Conservation (phyloP, 176 grass and related monocot genomes). For the Dactylis glomerata region DNA sequence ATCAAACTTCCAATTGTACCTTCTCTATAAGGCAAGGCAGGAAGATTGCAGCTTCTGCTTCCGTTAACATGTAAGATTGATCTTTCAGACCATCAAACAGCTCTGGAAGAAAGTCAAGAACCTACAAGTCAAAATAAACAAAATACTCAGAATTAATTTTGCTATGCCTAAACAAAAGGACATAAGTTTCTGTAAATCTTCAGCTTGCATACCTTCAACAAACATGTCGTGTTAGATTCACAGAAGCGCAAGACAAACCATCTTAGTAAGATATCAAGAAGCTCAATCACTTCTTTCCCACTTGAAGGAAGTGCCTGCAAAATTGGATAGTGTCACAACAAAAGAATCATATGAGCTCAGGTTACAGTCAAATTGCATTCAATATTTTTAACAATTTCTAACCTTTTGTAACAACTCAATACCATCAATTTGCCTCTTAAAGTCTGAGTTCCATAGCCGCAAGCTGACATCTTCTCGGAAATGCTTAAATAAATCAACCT, state of each 20-base stretch:
- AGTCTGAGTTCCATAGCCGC: conserved; percentile 86
- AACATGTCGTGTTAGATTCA: conserved; percentile 96
- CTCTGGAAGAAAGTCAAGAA: conserved; percentile 97
- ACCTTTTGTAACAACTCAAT: conserved; percentile 98
- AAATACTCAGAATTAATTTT: not conserved
- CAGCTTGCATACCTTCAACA: conserved; percentile 75
- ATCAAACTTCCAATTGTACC: conserved; percentile 30
- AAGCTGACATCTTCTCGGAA: conserved; percentile 91
- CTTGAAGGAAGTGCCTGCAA: conserved; percentile 70
- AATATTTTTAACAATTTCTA: conserved; percentile 27
- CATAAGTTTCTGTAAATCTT: not conserved
- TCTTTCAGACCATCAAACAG: conserved; percentile 89
- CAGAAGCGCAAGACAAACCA: conserved; percentile 99
- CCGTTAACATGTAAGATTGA: conserved; percentile 82
- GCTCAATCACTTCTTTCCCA: conserved; percentile 78
- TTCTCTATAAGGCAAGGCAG: conserved; percentile 92
- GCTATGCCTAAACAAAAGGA: not conserved
- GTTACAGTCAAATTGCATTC: not conserved
- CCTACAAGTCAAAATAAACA: conserved; percentile 41
- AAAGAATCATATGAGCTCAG: not conserved
- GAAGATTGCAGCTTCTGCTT: conserved; percentile 95
- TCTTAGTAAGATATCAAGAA: conserved; percentile 93
- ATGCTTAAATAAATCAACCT: conserved; percentile 95
- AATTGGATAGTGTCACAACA: conserved; percentile 10
- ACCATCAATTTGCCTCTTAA: conserved; percentile 99